Base-by-base conservation (phyloP, 179 eudicot species). In the Camellia oleifera region DNA sequence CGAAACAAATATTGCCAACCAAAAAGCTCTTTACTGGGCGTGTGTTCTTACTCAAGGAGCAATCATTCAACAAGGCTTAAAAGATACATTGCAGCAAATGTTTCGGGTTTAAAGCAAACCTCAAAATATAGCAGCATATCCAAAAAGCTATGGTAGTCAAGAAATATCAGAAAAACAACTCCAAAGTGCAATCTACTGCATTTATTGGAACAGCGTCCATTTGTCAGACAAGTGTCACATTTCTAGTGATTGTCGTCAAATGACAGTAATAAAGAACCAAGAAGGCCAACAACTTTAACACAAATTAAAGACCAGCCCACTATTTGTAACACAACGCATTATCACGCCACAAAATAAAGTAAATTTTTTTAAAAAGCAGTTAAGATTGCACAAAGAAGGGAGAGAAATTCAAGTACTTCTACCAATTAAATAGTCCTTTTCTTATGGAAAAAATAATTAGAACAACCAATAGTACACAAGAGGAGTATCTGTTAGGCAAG, bases 91-190 rank as follows among this genome's bases (percentile, higher is more conserved):
- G n/a, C 69, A 62, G 78, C 68, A 62, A 62, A 58, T 58, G 5
- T 45, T 45, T n/a, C 78, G 6, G 5, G 53, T 40, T 42, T 76
- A 9, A 18, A 75, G 53, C 53, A 75, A 75, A 17, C 68, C 9
- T 75, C 1, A 1, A 75, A 42, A 60, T 75, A 32, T 75, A 75
- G 66, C 67, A 75, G 48, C 26, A 44, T 74, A 17, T 53, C 20
- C 20, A 32, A 56, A 74, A 57, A 74, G 77, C 77, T 40, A 58
- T 4, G 12, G 23, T 6, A 18, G 23, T 6, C 52, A 56, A 57
- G 50, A 11, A 71, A 52, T 18, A 71, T 10, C 32, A 48, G 40
- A 13, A 72, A 53, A 40, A 57, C 32, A 44, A 74, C 9, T 1
- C 52, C 66, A n/a, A 3, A 73, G n/a, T 15, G 64, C 67, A 57